A percentile compares a stretch with the other conserved stretches of the same genome.
phyloP scores from a whole-genome alignment of 1,284 basidiomycete species.

The Peniophora sp. region DNA sequence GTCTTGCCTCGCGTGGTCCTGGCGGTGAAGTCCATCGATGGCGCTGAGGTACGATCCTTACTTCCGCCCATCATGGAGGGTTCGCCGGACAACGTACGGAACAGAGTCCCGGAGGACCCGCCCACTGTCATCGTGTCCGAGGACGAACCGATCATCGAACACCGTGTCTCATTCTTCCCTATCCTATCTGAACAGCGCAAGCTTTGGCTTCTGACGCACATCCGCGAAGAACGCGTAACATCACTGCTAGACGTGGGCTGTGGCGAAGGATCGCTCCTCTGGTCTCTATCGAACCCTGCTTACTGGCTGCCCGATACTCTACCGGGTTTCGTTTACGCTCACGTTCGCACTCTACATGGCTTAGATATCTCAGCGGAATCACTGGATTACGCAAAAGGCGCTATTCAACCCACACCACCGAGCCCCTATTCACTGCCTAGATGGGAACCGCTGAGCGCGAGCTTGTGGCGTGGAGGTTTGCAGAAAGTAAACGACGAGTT shows the following conservation, averaged over 20 bases:
- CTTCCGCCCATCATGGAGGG: too few species aligned
- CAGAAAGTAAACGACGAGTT: conserved; percentile 72
- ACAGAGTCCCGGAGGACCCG: too few species aligned
- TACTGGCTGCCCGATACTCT: not conserved
- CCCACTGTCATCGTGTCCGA: too few species aligned
- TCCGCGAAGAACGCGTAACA: not conserved
- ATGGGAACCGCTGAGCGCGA: conserved; percentile 69
- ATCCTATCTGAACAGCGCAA: not conserved
- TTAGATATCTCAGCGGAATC: conserved; percentile 48
- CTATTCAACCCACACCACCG: conserved; percentile 34
- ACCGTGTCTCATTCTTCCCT: not conserved
- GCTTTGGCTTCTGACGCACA: not conserved
- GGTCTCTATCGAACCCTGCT: not conserved
- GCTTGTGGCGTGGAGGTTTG: conserved; percentile 80
- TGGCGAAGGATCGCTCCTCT: not conserved
- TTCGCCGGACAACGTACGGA: too few species aligned
- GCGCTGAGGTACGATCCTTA: too few species aligned
- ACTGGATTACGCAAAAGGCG: conserved; percentile 38
- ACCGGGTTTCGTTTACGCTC: conserved; percentile 38
- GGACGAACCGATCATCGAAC: not conserved
- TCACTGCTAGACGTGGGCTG: not conserved
- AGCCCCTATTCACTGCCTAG: conserved; percentile 25
- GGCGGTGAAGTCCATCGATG: too few species aligned
- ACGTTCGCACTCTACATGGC: conserved; percentile 52
- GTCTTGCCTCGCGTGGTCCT: too few species aligned